Conservation (phyloP, 2,329 filamentous ascomycete genomes). For the Arthrobotrys sinensis region DNA sequence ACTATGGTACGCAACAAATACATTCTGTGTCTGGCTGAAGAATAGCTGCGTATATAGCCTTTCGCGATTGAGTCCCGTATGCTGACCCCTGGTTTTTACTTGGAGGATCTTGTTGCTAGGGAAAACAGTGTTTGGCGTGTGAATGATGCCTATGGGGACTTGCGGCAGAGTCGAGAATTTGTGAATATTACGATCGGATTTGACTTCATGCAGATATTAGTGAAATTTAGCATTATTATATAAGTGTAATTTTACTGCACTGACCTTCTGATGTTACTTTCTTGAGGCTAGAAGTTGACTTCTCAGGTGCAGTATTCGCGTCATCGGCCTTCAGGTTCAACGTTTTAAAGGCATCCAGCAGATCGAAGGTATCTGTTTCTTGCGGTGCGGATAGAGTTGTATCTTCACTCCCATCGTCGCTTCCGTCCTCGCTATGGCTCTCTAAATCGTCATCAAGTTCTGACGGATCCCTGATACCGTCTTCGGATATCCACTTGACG, state of each 20-base stretch:
- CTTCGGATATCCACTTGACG: slow-evolving; percentile 31
- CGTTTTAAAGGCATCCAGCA: slow-evolving; percentile 41
- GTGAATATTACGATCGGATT: too few species aligned
- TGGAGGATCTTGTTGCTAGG: slow-evolving; percentile 15
- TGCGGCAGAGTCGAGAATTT: background rate
- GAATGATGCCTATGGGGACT: slow-evolving; percentile 21
- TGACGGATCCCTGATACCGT: background rate
- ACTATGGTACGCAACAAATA: slow-evolving; percentile 40
- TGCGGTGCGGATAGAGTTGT: background rate
- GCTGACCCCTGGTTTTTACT: slow-evolving; percentile 36
- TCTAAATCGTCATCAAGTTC: background rate
- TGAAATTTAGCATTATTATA: background rate
- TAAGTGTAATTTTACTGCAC: background rate
- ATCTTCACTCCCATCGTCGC: slow-evolving; percentile 11
- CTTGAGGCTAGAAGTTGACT: background rate
- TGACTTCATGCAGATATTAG: background rate
- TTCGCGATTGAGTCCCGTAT: slow-evolving; percentile 21
- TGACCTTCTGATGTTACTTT: background rate
- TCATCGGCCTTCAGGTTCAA: background rate
- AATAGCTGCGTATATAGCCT: slow-evolving; percentile 35
- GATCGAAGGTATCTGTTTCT: slow-evolving; percentile 44
- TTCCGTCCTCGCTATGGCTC: background rate
- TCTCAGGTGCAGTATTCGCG: background rate
- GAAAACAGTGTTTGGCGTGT: slow-evolving; percentile 35
- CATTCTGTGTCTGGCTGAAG: slow-evolving; percentile 40